Percentiles rank a stretch among this genome's conserved stretches.
phyloP scores from a whole-genome alignment of 495 filamentous ascomycete species.

The Mytilinidion resinicola region DNA sequence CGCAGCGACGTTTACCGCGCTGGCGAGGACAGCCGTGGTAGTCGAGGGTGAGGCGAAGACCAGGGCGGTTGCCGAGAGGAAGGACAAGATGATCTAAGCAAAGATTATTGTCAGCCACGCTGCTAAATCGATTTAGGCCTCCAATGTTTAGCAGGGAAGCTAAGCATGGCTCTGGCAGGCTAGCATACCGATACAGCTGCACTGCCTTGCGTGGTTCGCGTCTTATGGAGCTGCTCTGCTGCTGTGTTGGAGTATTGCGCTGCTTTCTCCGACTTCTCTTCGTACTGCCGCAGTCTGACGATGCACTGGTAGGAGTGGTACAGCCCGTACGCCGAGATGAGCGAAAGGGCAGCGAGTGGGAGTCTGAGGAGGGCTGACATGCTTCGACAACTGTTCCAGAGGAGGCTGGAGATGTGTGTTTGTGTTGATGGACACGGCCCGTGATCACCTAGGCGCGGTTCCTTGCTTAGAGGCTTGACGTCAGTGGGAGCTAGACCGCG shows the following conservation, averaged over 20 bases:
- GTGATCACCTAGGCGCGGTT: too few relatives aligned
- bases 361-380: neutral
- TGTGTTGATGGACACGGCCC: too few relatives aligned
- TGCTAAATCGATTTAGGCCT: neutral
- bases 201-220: constrained; percentile 38
- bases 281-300: constrained; percentile 39
- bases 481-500: too few relatives aligned
- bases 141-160: neutral
- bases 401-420: too few relatives aligned
- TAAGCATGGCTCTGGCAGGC: neutral
- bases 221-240: constrained; percentile 38
- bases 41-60: constrained; percentile 15
- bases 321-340: constrained; percentile 25
- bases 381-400: too few relatives aligned
- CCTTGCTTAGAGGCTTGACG: too few relatives aligned
- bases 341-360: constrained; percentile 10
- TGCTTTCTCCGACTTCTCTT: constrained; percentile 38
- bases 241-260: constrained; percentile 39
- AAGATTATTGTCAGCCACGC: neutral
- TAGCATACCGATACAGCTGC: constrained; percentile 33
- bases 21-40: constrained; percentile 4
- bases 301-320: constrained; percentile 40
- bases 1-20: constrained; percentile 17
- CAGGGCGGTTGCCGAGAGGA: constrained; percentile 39
- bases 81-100: constrained; percentile 41